phyloP scores from a whole-genome alignment of 371 early-diverging fungal species.

The Polyrhizophydium stewartii region DNA sequence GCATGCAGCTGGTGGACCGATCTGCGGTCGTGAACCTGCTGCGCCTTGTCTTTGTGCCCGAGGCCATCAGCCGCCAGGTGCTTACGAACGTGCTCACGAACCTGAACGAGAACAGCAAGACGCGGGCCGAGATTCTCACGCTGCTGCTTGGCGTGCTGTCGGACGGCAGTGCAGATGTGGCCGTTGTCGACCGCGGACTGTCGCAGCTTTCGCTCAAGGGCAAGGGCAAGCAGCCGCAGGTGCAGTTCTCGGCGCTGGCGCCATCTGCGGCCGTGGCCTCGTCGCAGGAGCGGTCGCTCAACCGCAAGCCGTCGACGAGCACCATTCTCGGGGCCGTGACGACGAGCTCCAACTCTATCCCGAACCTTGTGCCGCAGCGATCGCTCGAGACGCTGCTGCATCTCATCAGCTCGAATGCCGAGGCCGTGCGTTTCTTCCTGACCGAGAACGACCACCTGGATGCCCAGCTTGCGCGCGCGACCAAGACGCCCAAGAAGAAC shows the following conservation, averaged over 20 bases:
- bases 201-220: constrained; percentile 63
- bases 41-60: constrained; percentile 79
- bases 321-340: constrained; percentile 17
- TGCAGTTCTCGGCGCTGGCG: not conserved
- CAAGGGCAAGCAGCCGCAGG: constrained; percentile 23
- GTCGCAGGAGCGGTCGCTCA: not conserved
- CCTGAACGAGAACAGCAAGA: constrained; percentile 85
- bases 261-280: not conserved
- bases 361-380: constrained; percentile 81
- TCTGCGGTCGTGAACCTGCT: constrained; percentile 76
- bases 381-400: constrained; percentile 79
- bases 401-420: constrained; percentile 63
- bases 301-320: constrained; percentile 10
- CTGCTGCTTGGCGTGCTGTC: constrained; percentile 82
- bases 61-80: constrained; percentile 63
- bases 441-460: constrained; percentile 62
- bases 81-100: constrained; percentile 73
- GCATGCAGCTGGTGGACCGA: constrained; percentile 79
- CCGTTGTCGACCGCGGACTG: constrained; percentile 73
- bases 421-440: constrained; percentile 67
- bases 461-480: constrained; percentile 16
- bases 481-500: constrained; percentile 43
- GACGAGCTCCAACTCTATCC: constrained; percentile 25
- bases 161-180: constrained; percentile 74
- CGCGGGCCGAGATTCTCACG: constrained; percentile 79